phyloP scores from a whole-genome alignment of 768 basidiomycete genomes.

The Leccinum broughii region DNA sequence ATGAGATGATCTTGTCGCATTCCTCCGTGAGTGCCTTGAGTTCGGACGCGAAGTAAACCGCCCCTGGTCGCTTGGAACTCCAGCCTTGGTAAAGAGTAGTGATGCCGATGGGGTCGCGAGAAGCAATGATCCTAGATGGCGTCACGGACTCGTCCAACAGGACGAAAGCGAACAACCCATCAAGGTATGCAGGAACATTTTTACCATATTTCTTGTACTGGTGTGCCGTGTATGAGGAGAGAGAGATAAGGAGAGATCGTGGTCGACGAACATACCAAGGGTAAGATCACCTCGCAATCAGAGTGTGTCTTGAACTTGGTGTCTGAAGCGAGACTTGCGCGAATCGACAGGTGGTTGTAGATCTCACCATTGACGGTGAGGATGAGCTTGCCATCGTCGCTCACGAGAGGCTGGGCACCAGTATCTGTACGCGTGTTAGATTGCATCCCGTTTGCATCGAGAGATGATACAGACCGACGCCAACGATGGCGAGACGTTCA shows the following conservation, averaged over 20 bases:
- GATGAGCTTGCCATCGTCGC: constrained; percentile 78
- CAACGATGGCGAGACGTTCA: constrained; percentile 96
- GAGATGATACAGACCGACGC: constrained; percentile 70
- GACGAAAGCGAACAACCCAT: constrained; percentile 99
- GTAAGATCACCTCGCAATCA: constrained; percentile 96
- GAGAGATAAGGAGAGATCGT: neutral
- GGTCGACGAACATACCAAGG: constrained; percentile 58
- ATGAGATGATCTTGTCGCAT: constrained; percentile 92
- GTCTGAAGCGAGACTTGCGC: constrained; percentile 59
- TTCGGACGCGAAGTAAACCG: constrained; percentile 92
- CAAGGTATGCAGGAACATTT: constrained; percentile 74
- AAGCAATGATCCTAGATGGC: constrained; percentile 90
- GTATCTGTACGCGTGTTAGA: constrained; percentile 58
- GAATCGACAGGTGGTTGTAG: constrained; percentile 91
- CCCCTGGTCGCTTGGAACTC: constrained; percentile 79
- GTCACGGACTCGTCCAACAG: constrained; percentile 90
- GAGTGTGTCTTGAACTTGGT: constrained; percentile 95
- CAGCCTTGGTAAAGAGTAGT: constrained; percentile 99
- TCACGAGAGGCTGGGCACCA: constrained; percentile 92
- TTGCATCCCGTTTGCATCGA: neutral
- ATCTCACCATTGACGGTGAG: constrained; percentile 99
- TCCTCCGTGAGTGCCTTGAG: constrained; percentile 89
- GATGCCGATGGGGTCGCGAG: constrained; percentile 96
- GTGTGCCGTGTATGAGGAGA: neutral
- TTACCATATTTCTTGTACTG: constrained; percentile 86